Conservation (phyloP, 176 grass and related monocot genomes). For the Aegilops umbellulata region DNA sequence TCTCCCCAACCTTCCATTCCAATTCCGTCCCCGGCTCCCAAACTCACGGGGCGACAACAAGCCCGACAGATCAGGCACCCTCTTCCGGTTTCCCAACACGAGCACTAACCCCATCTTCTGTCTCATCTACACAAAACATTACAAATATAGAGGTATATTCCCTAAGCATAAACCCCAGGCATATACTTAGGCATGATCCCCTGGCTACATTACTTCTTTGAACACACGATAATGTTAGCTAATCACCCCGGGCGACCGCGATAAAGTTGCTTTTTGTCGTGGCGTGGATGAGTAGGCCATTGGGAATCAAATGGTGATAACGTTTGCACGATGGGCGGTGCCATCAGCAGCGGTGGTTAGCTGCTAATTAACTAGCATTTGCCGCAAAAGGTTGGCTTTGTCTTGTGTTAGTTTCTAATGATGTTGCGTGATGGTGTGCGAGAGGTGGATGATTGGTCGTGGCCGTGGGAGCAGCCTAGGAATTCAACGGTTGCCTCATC, state of each 20-base stretch:
- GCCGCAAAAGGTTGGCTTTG: conserved; percentile 7
- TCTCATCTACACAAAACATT: conserved; percentile 6
- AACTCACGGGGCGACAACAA: background rate
- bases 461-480: conserved; percentile 1
- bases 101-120: background rate
- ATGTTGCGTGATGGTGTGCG: conserved; percentile 14
- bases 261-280: conserved; percentile 45
- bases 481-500: conserved; percentile 2
- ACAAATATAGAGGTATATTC: conserved; percentile 14
- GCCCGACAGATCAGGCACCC: background rate
- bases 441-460: conserved; percentile 14
- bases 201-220: background rate
- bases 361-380: conserved; percentile 17
- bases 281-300: background rate
- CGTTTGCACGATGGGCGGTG: conserved; percentile 24
- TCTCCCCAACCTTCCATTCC: background rate
- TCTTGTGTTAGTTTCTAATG: conserved; percentile 5
- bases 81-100: background rate
- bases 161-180: conserved; percentile 6
- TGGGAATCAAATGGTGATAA: conserved; percentile 22
- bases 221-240: background rate
- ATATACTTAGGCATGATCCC: conserved; percentile 11
- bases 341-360: conserved; percentile 8
- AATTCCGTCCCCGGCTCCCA: background rate
- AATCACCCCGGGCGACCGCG: background rate